Conservation (phyloP, 495 filamentous ascomycete species). For the Alectoria sarmentosa region DNA sequence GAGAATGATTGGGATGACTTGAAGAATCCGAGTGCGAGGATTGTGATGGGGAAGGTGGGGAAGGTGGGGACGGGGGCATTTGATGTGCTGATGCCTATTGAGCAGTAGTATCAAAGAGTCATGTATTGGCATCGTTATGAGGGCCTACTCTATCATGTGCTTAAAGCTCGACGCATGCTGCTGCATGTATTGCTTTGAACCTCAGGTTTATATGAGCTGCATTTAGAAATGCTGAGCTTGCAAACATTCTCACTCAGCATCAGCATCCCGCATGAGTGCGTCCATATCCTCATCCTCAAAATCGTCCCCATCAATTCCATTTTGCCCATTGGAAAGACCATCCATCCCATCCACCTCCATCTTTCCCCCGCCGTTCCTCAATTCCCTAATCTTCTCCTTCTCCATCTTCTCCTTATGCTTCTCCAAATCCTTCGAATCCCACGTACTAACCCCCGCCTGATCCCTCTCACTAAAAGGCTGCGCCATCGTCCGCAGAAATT, state of each 20-base stretch:
- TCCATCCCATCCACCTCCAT: constrained; percentile 37
- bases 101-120: neutral
- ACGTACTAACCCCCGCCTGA: constrained; percentile 88
- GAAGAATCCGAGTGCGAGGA: constrained; percentile 73
- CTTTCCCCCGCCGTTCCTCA: constrained; percentile 36
- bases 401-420: constrained; percentile 70
- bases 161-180: neutral
- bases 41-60: constrained; percentile 78
- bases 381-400: constrained; percentile 48
- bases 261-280: constrained; percentile 58
- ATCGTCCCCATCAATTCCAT: constrained; percentile 15
- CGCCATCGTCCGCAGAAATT: constrained; percentile 83
- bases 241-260: constrained; percentile 25
- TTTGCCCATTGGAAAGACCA: constrained; percentile 12
- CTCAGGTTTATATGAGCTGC: too few relatives aligned
- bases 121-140: neutral
- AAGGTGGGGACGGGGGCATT: constrained; percentile 86
- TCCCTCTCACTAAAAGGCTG: constrained; percentile 76
- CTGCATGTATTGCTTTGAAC: neutral
- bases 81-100: constrained; percentile 70
- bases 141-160: neutral
- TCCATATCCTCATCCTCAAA: constrained; percentile 57
- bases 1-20: constrained; percentile 88
- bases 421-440: constrained; percentile 72
- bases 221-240: too few relatives aligned